Evolutionary conservation across 495 filamentous ascomycete genomes (phyloP).

Genomic region (Lepraria neglecta): DNA sequence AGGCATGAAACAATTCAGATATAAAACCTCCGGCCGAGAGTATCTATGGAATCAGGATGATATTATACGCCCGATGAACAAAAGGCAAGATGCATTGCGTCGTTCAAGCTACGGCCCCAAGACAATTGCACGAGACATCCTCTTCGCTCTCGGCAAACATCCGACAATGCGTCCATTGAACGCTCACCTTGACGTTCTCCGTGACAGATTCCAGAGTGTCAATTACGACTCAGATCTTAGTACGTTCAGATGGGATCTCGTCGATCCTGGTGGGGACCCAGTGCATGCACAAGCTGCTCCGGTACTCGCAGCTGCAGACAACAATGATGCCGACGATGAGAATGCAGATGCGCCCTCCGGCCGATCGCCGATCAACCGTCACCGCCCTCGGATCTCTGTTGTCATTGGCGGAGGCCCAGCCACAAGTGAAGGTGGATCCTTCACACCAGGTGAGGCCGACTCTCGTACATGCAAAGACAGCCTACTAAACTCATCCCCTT

Average conservation of each 20-base stretch:
- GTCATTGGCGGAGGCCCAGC: background rate
- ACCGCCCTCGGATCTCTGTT: background rate
- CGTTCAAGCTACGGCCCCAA: slow-evolving; percentile 49
- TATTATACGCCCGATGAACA: slow-evolving; percentile 42
- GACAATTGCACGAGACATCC: slow-evolving; percentile 61
- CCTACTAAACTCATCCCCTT: background rate
- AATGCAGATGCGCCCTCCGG: background rate
- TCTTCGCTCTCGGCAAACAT: slow-evolving; percentile 55
- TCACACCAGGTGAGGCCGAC: background rate
- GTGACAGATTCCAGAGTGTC: slow-evolving; percentile 37
- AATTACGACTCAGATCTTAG: slow-evolving; percentile 45
- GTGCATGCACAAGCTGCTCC: background rate
- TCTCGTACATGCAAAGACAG: background rate
- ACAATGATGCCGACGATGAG: slow-evolving; percentile 18
- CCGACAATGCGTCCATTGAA: slow-evolving; percentile 54
- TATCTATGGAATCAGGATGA: slow-evolving; percentile 9
- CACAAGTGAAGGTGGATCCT: background rate
- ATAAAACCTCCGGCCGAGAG: slow-evolving; percentile 10
- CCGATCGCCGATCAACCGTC: slow-evolving; percentile 3
- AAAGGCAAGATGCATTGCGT: slow-evolving; percentile 36
- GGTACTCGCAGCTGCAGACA: background rate
- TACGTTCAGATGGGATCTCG: slow-evolving; percentile 63
- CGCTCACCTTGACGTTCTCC: slow-evolving; percentile 49
- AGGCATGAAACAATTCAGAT: background rate
- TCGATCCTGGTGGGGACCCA: slow-evolving; percentile 44